Base-by-base conservation (phyloP, 2,329 filamentous ascomycete genomes). In the Cladosporium velox region DNA sequence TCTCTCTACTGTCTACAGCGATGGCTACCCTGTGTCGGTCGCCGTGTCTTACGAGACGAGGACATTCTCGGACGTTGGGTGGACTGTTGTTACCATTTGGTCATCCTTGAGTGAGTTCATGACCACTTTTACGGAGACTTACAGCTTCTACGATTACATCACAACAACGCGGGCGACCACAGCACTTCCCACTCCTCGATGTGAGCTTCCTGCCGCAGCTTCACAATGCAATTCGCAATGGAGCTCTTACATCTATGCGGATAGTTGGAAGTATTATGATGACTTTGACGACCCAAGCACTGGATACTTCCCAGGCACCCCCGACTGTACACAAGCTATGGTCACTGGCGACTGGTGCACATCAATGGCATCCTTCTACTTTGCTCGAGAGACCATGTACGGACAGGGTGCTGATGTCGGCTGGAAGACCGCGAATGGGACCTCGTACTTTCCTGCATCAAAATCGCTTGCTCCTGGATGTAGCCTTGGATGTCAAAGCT, bases 401-500 rank as follows among this genome's bases (percentile, higher is more conserved):
- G 58, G 58, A 18, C 58, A 60, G 35, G 38, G 11, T 8, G 18
- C 21, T 30, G 58, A 60, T 60, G 38, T 49, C 11, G 58, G 58
- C 38, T 60, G 58, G 58, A 30, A 44, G 7, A 60, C 21, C 15
- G 26, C 14, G 15, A 59, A 38, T 34, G 59, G 52, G 10, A 62
- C 52, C 14, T 66, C 62, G 11, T 69, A 63, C 1, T 71, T 67
- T 64, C 69, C 68, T 8, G 34, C 67, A 2, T 60, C 57, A 3
- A 55, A 58, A 28, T 59, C 35, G 14, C 59, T 67, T 21, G 69
- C 67, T 21, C 68, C 69, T 1, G 60, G 67, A 21, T 71, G 69
- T 51, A 67, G 60, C 8, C 57, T 71, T 44, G 69, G 69, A 12
- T 70, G 69, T 30, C 67, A 67, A 52, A 34, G 61, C 7, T 71